Conservation (phyloP, 441 rosid genomes). For the California macrophylla region DNA sequence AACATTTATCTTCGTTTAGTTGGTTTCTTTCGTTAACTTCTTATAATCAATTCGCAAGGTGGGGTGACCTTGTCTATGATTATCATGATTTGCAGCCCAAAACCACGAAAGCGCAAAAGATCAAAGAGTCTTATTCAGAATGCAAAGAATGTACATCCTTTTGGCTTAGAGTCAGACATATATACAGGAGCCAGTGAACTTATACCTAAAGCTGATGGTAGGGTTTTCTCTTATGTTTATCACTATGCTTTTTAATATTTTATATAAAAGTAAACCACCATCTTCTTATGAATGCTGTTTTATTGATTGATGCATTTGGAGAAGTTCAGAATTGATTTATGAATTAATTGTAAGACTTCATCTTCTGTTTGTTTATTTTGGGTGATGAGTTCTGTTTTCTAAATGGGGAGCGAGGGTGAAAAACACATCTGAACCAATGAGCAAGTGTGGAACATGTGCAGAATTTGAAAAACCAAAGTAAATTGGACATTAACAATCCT, state of each 20-base stretch:
- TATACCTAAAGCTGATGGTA: constrained; percentile 58
- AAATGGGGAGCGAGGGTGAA: background rate
- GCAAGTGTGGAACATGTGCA: background rate
- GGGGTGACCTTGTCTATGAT: constrained; percentile 13
- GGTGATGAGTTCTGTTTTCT: background rate
- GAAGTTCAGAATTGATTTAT: background rate
- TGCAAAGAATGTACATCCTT: constrained; percentile 54
- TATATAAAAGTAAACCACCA: background rate
- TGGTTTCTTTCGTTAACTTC: constrained; percentile 7
- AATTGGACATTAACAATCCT: background rate
- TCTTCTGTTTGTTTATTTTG: background rate
- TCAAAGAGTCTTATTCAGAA: constrained; percentile 40
- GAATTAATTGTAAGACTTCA: background rate
- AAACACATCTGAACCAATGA: background rate
- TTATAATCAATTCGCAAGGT: constrained; percentile 9
- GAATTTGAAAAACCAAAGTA: background rate
- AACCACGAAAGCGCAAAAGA: constrained; percentile 54
- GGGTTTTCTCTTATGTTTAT: constrained; percentile 11
- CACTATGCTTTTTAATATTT: background rate
- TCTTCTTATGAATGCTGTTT: background rate
- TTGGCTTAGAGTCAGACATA: constrained; percentile 41
- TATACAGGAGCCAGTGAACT: constrained; percentile 36
- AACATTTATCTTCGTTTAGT: constrained; percentile 14
- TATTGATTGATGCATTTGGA: background rate
- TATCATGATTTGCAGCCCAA: constrained; percentile 43